Conservation (phyloP, 805 yeast species). For the Starmerella floricola region DNA sequence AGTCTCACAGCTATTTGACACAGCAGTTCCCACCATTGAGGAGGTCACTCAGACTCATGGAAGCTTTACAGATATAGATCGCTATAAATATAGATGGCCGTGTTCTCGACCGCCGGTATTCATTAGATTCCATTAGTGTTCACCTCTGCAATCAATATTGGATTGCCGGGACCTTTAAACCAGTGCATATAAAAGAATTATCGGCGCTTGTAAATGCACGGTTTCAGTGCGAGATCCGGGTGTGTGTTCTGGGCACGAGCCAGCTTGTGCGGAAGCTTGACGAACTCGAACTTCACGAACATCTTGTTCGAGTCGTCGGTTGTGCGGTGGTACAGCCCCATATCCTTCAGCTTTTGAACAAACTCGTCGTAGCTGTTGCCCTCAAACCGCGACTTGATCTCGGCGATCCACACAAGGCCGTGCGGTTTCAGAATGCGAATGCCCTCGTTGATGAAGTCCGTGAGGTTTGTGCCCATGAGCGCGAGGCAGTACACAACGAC, state of each 20-base stretch:
- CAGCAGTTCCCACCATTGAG: too few relatives aligned
- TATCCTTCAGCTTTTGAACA: conserved; percentile 56
- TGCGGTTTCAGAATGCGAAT: conserved; percentile 73
- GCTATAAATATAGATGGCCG: too few relatives aligned
- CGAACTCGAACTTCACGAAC: conserved; percentile 91
- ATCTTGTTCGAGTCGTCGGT: conserved; percentile 82
- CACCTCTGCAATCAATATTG: background rate
- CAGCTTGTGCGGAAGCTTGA: conserved; percentile 46
- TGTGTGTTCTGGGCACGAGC: conserved; percentile 45
- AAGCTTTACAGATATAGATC: too few relatives aligned
- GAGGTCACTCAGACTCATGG: too few relatives aligned
- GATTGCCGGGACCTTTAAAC: too few relatives aligned
- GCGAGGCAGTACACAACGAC: conserved; percentile 90
- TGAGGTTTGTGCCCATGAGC: conserved; percentile 91
- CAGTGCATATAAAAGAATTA: conserved; percentile 1
- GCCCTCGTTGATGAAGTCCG: conserved; percentile 86
- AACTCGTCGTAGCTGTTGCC: conserved; percentile 50
- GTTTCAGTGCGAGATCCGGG: conserved; percentile 61
- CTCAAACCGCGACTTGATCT: conserved; percentile 77
- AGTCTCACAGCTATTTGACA: too few relatives aligned
- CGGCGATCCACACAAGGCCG: conserved; percentile 96
- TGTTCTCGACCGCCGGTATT: too few relatives aligned
- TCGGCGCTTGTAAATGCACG: conserved; percentile 71
- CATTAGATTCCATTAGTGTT: too few relatives aligned
- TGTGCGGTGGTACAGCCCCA: conserved; percentile 74